Base-by-base conservation (phyloP, 2,329 filamentous ascomycete genomes). In the Diplodia mutila region DNA sequence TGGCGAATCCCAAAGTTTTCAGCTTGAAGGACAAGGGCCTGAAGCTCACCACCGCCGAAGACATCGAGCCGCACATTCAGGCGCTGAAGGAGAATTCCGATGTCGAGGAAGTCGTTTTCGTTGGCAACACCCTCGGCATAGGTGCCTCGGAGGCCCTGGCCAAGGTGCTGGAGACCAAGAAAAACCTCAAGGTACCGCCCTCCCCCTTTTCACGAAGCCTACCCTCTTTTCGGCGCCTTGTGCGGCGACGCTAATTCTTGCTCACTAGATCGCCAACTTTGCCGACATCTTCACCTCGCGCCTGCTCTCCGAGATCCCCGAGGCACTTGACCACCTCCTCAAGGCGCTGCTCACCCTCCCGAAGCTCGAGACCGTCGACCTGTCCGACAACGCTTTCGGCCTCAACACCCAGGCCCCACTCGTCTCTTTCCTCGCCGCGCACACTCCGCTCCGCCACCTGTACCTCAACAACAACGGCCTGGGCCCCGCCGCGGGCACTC, bases 391-490 rank as follows among this genome's bases (percentile, higher is more conserved):
- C 80, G 95, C 95, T 54, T 99, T 99, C 75, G 95, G 95, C 67
- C 88, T 97, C 69, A 97, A 97, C 81, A 97, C 93, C 18, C 91
- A 96, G 79, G 93, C 92, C 42, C 95, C 94, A 11, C 88, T 99
- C 59, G 92, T 97, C 72, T 91, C 92, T 69, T 99, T 99, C 83
- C 88, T 99, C 70, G 90, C 91, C 66, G 86, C 90, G 68, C 94
- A 98, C 81, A 88, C 91, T 3, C 94, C 95, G 2, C 89, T 99
- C 51, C 93, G 94, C 80, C 94, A 97, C 80, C 88, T 99, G 32
- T 93, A 96, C 80, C 89, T 99, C 68, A 98, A 98, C 85, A 99
- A 99, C 85, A 99, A 99, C 80, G 95, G 95, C 32, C 88, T 99
- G 46, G 95, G 95, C 14, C 95, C 95, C 25, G 90, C 93, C 69